A percentile compares a stretch with the other conserved stretches of the same genome.
phyloP scores from a whole-genome alignment of 768 basidiomycete species.

The Filobasidium floriforme region DNA sequence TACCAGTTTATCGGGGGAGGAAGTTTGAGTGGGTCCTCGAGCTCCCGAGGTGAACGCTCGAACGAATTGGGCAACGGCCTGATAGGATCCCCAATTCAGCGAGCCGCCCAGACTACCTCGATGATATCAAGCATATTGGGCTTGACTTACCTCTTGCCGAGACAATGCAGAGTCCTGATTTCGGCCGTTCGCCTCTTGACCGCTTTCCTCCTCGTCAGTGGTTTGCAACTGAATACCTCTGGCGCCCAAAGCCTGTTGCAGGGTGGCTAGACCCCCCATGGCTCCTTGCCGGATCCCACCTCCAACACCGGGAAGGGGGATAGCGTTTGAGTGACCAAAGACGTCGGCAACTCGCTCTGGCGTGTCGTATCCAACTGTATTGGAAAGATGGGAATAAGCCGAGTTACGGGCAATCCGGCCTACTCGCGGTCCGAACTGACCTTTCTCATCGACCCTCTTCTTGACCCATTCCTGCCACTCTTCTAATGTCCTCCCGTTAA shows the following conservation, averaged over 20 bases:
- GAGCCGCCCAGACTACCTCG: background rate
- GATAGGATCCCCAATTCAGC: background rate
- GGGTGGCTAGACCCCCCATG: conserved; percentile 49
- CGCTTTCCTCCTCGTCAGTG: conserved; percentile 51
- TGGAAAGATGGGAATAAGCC: background rate
- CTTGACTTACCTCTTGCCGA: conserved; percentile 17
- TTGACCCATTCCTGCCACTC: conserved; percentile 88
- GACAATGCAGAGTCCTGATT: conserved; percentile 11
- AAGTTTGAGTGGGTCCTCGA: conserved; percentile 1
- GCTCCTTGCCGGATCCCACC: conserved; percentile 44
- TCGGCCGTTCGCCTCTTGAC: conserved; percentile 32
- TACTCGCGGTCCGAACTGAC: conserved; percentile 24
- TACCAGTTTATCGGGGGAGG: conserved; percentile 3
- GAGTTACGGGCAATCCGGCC: background rate
- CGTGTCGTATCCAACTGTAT: conserved; percentile 62
- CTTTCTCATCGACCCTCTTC: conserved; percentile 64
- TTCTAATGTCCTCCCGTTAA: conserved; percentile 76
- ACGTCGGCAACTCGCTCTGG: conserved; percentile 68
- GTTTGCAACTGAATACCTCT: conserved; percentile 63
- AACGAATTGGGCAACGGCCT: conserved; percentile 18
- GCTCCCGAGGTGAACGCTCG: conserved; percentile 14
- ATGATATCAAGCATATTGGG: background rate
- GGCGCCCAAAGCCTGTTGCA: conserved; percentile 54
- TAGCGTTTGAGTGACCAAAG: conserved; percentile 28
- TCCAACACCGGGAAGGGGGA: conserved; percentile 13